Base-by-base conservation (phyloP, 805 yeast species). In the Sungouiozyma ichnusensis region DNA sequence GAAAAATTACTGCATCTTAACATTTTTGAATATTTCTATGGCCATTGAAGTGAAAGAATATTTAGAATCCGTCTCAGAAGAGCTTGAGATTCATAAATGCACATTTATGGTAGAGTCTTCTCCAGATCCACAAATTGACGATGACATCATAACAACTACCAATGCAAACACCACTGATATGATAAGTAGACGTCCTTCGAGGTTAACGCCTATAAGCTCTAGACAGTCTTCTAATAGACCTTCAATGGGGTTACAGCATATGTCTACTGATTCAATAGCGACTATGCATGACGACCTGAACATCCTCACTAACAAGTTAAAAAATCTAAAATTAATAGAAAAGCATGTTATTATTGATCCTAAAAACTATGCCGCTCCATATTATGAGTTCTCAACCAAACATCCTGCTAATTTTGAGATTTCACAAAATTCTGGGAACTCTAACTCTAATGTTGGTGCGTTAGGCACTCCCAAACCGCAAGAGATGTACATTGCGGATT, bases 11-110 rank as follows among this genome's bases (percentile, higher is more conserved):
- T 44, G 48, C 4, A 44, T 57, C 14, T 32, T 57, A 18, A 51
- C 61, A 4, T 55, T 57, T 36, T 40, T 55, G 32, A 57, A 53
- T 35, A 54, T 57, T 14, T 43, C 48, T 3, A 57, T 55, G 60
- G 58, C 60, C 14, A 46, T 48, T 2, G 61, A 57, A 40, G 41
- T 54, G 9, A 33, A 51, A 9, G 51, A 57, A 34, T 53, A 50
- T 39, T 35, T 55, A 14, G 46, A 45, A 18, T 16, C 37, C 9
- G 37, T 43, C 35, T 32, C 37, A 2, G 38, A 42, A 34, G 47
- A 44, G 15, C 27, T 39, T 5, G 42, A 37, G 6, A 39, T 51
- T 2, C 35, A 37, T 3, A 45, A 51, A 20, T 48, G 50, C 32
- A 46, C 47, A 32, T 52, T 48, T 40, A 54, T 52, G 13, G 9